Evolutionary conservation across 2,329 filamentous ascomycete genomes (phyloP).

Genomic region (Hypomyces perniciosus): DNA sequence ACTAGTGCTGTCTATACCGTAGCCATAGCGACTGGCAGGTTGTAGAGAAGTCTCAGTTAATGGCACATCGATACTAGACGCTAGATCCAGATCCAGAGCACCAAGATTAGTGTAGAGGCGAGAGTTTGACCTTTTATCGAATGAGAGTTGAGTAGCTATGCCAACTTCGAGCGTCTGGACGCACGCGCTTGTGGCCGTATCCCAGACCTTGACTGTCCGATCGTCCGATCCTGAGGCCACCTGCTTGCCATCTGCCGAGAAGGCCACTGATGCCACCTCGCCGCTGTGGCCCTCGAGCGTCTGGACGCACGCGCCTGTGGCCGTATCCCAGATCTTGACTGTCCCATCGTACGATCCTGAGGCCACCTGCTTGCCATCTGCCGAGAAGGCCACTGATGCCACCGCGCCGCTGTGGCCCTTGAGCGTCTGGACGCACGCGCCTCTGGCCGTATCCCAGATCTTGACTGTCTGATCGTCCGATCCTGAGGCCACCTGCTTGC

Average conservation of each 20-base stretch:
- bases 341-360: neutral
- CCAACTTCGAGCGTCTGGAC: neutral
- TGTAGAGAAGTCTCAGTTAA: neutral
- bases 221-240: neutral
- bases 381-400: neutral
- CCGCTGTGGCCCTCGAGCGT: neutral
- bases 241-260: neutral
- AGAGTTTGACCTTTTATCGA: neutral
- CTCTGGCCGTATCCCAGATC: slow-evolving; percentile 4
- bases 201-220: slow-evolving; percentile 3
- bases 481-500: neutral
- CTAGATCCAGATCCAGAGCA: neutral
- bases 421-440: neutral
- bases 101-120: neutral
- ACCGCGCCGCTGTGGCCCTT: neutral
- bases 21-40: neutral
- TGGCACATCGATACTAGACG: neutral
- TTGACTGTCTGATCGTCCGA: neutral
- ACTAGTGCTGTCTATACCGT: slow-evolving; percentile 1
- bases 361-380: neutral
- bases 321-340: slow-evolving; percentile 3
- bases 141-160: neutral
- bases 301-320: neutral
- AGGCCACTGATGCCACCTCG: neutral
- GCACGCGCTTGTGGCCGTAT: neutral